Conservation (phyloP, 306 rosid species). For the Delonix regia region DNA sequence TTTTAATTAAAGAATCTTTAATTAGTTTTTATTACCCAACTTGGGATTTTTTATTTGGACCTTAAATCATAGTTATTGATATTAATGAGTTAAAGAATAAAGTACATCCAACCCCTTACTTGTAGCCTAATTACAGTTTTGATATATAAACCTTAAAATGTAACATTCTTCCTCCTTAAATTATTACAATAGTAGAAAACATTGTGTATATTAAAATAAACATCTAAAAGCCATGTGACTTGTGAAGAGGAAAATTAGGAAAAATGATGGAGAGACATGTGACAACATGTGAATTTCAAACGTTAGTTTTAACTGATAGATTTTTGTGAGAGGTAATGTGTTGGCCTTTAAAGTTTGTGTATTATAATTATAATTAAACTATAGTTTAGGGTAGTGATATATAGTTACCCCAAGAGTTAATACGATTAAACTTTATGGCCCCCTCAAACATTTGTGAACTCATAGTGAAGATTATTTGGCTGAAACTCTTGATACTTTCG, state of each 20-base stretch:
- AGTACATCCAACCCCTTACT: background rate
- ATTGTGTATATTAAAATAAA: no score
- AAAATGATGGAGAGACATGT: no score
- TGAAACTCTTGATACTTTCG: background rate
- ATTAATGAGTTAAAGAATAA: background rate
- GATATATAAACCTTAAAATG: background rate
- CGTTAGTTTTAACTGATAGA: no score
- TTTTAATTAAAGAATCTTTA: background rate
- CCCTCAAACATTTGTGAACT: background rate
- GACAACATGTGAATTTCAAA: no score
- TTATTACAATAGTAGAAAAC: no score
- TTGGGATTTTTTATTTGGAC: background rate
- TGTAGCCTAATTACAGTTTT: background rate
- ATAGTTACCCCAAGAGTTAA: background rate
- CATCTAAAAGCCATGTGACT: no score
- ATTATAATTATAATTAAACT: no score
- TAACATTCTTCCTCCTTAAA: no score
- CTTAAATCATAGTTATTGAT: background rate
- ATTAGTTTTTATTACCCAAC: background rate
- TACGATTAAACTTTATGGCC: background rate
- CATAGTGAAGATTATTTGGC: background rate
- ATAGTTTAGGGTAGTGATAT: no score
- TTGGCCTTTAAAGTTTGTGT: no score
- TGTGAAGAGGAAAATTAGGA: no score
- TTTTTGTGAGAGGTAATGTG: no score